A percentile compares a stretch with the other conserved stretches of the same genome.
phyloP scores from a whole-genome alignment of 495 filamentous ascomycete genomes.

The Xylaria curta region DNA sequence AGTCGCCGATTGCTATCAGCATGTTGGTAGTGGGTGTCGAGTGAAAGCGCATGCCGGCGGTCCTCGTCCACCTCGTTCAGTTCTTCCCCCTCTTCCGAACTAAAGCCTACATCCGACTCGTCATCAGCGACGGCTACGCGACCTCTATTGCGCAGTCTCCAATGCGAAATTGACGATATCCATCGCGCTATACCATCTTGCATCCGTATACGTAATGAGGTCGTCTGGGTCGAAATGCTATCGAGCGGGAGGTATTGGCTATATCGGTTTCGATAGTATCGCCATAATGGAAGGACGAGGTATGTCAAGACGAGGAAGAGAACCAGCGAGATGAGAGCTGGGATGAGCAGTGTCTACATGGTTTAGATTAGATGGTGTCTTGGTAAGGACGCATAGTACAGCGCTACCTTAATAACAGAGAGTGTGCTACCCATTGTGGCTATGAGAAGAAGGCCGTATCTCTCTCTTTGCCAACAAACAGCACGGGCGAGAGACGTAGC shows the following conservation, averaged over 20 bases:
- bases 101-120: conserved; percentile 51
- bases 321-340: conserved; percentile 75
- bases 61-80: conserved; percentile 70
- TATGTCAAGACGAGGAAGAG: conserved; percentile 77
- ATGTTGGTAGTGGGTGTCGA: conserved; percentile 63
- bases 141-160: conserved; percentile 51
- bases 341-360: conserved; percentile 74
- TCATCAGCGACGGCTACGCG: conserved; percentile 48
- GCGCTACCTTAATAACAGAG: conserved; percentile 55
- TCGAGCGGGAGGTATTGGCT: conserved; percentile 72
- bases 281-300: conserved; percentile 76
- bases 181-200: conserved; percentile 60
- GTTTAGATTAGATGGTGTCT: conserved; percentile 19
- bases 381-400: not conserved
- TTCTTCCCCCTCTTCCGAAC: conserved; percentile 65
- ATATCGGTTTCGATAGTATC: conserved; percentile 76
- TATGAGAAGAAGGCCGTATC: conserved; percentile 10
- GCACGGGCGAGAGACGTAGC: conserved; percentile 10
- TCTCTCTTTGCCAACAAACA: not conserved
- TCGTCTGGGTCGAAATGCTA: conserved; percentile 65
- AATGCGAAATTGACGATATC: conserved; percentile 59
- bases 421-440: conserved; percentile 46
- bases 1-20: conserved; percentile 63
- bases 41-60: conserved; percentile 66
- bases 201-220: conserved; percentile 66